Base-by-base conservation (phyloP, 2,329 filamentous ascomycete genomes). In the Claviceps sp. region DNA sequence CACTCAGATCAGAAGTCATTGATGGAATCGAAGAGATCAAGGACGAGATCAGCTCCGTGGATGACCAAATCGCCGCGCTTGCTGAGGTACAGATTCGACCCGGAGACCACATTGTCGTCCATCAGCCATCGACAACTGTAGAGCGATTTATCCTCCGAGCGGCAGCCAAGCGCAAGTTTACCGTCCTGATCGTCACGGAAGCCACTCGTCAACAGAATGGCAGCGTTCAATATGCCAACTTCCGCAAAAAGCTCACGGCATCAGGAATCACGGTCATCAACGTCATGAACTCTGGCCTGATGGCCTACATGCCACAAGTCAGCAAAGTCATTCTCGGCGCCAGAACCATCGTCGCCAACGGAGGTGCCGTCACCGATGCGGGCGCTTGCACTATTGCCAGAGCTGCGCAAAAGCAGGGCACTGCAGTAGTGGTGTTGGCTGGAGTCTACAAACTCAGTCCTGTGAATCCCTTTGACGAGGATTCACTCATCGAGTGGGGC, bases 391-490 rank as follows among this genome's bases (percentile, higher is more conserved):
- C 87, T 42, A 86, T 97, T 57, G 89, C 90, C 4, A 83, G 85
- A 55, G 89, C 90, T 7, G 93, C 93, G 14, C 85, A 85, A 63
- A 82, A 85, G 58, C 85, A 90, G 61, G 81, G 84, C 57, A 88
- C 85, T 24, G 86, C 89, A 0, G 90, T 98, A 18, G 83, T 97
- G 24, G 88, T 94, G 3, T 79, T 98, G 44, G 87, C 85, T 50
- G 91, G 89, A 36, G 84, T 97, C 20, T 97, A 96, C 74, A 95
- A 95, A 69, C 79, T 98, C 52, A 94, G 88, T 59, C 90, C 93
- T 0, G 83, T 94, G 54, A 91, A 89, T 61, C 86, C 89, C 1
- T 90, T 89, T 61, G 83, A 93, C 61, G 83, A 86, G 50, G 85
- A 89, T 57, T 81, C 82, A 4, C 72, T 95, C 55, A 86, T 95